Percentiles rank a stretch among this genome's conserved stretches.
Evolutionary conservation across 805 yeast genomes (phyloP).

Genomic region (Candida adriatica): DNA sequence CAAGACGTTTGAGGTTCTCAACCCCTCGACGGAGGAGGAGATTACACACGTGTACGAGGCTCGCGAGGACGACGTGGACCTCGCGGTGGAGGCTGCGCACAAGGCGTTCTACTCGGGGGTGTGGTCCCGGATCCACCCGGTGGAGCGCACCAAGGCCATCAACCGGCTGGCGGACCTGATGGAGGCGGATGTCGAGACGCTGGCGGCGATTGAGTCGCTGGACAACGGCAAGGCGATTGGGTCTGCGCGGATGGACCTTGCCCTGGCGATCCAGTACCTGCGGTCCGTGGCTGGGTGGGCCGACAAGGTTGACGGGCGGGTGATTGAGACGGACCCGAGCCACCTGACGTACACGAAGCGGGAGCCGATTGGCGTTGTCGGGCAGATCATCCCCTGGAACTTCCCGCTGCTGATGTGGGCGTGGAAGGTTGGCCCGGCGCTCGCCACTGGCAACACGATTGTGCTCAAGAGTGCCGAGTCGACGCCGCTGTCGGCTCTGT

Average conservation of each 20-base stretch:
- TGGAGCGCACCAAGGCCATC: slow-evolving; percentile 55
- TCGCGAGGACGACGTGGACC: slow-evolving; percentile 68
- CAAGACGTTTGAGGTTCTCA: slow-evolving; percentile 54
- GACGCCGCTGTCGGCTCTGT: slow-evolving; percentile 85
- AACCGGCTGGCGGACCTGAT: slow-evolving; percentile 70
- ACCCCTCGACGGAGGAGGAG: slow-evolving; percentile 68
- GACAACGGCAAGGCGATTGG: slow-evolving; percentile 84
- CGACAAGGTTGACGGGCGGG: slow-evolving; percentile 75
- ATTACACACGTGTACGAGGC: slow-evolving; percentile 70
- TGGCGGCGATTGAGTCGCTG: slow-evolving; percentile 77
- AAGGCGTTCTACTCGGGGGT: slow-evolving; percentile 66
- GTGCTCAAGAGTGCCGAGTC: slow-evolving; percentile 89
- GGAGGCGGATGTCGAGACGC: slow-evolving; percentile 61
- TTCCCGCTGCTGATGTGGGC: slow-evolving; percentile 91
- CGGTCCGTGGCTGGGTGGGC: slow-evolving; percentile 90
- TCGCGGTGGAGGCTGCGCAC: slow-evolving; percentile 76
- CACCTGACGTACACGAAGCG: slow-evolving; percentile 76
- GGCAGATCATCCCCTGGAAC: slow-evolving; percentile 96
- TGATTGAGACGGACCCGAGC: slow-evolving; percentile 65
- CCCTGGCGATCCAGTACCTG: slow-evolving; percentile 57
- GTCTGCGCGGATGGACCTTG: slow-evolving; percentile 71
- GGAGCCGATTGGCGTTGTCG: slow-evolving; percentile 94
- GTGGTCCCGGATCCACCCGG: slow-evolving; percentile 71
- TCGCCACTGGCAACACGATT: slow-evolving; percentile 84
- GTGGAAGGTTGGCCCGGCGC: slow-evolving; percentile 92